phyloP scores from a whole-genome alignment of 2,329 filamentous ascomycete genomes.

The Byssochlamys sp. region DNA sequence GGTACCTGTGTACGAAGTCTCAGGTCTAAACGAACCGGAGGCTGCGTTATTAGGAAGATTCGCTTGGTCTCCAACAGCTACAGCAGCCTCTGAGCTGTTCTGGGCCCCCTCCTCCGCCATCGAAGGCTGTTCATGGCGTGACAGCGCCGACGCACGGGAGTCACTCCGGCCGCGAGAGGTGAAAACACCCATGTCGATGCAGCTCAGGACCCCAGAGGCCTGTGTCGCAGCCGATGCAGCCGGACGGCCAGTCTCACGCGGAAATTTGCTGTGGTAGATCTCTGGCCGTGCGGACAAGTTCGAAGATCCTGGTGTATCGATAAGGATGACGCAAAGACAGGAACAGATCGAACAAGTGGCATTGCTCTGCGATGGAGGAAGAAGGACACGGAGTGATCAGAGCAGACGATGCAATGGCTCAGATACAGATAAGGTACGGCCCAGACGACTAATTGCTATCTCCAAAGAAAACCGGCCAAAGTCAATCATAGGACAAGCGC shows the following conservation, averaged over 20 bases:
- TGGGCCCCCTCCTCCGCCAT: conserved; percentile 14
- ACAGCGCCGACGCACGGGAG: conserved; percentile 13
- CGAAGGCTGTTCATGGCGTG: conserved; percentile 12
- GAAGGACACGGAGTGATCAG: not conserved
- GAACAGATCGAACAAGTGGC: not conserved
- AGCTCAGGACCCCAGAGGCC: not conserved
- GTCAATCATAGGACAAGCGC: not conserved
- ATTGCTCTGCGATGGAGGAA: not conserved
- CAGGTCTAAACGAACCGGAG: conserved; percentile 16
- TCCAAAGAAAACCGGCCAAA: not conserved
- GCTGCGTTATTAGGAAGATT: conserved; percentile 15
- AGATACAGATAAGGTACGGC: not conserved
- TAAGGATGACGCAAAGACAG: not conserved
- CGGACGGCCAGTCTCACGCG: not conserved
- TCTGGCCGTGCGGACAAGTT: not conserved
- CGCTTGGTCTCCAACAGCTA: conserved; percentile 19
- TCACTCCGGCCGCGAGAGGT: conserved; percentile 21
- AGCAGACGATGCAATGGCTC: not conserved
- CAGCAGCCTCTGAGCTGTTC: conserved; percentile 9
- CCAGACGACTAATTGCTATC: not conserved
- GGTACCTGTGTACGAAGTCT: conserved; percentile 20
- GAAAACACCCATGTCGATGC: conserved; percentile 18
- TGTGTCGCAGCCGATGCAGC: not conserved
- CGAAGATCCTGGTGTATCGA: not conserved
- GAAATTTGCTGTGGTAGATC: not conserved